Percentiles rank a stretch among this genome's conserved stretches.
phyloP scores from a whole-genome alignment of 257 asterid species.

The Solanum rostratum region DNA sequence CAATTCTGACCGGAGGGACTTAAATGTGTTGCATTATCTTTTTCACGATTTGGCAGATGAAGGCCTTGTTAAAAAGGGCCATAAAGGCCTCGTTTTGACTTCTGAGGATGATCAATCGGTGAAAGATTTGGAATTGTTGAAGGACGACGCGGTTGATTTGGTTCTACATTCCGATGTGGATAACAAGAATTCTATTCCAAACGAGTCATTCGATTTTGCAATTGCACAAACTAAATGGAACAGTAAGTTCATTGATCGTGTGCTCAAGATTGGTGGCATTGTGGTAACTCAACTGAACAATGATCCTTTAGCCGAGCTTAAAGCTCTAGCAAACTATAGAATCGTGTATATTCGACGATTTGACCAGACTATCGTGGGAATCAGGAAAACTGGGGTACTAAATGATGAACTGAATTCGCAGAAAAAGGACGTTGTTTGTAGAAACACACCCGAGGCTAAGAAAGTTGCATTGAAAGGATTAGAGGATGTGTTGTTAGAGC shows the following conservation, averaged over 20 bases:
- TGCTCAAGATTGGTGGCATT: constrained; percentile 41
- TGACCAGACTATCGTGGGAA: constrained; percentile 36
- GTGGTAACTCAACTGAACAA: constrained; percentile 35
- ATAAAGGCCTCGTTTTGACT: constrained; percentile 40
- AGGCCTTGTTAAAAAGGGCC: constrained; percentile 56
- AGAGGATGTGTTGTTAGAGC: constrained; percentile 41
- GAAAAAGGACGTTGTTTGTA: constrained; percentile 4
- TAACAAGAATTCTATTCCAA: constrained; percentile 3
- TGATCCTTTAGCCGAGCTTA: constrained; percentile 24
- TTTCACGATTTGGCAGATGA: constrained; percentile 61
- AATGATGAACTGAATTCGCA: not conserved
- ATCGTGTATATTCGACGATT: constrained; percentile 50
- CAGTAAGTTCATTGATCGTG: constrained; percentile 17
- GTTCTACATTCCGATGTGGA: constrained; percentile 17
- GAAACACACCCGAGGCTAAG: constrained; percentile 20
- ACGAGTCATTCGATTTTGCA: constrained; percentile 48
- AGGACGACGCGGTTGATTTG: constrained; percentile 29
- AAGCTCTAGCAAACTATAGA: constrained; percentile 21
- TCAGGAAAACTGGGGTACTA: constrained; percentile 30
- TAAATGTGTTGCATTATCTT: constrained; percentile 25
- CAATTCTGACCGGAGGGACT: constrained; percentile 5
- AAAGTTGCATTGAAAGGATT: constrained; percentile 33
- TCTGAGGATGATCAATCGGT: constrained; percentile 9
- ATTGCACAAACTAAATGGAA: constrained; percentile 17
- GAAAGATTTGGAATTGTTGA: constrained; percentile 23